Conservation (phyloP, 805 yeast species). For the Grigorovia humatica region DNA sequence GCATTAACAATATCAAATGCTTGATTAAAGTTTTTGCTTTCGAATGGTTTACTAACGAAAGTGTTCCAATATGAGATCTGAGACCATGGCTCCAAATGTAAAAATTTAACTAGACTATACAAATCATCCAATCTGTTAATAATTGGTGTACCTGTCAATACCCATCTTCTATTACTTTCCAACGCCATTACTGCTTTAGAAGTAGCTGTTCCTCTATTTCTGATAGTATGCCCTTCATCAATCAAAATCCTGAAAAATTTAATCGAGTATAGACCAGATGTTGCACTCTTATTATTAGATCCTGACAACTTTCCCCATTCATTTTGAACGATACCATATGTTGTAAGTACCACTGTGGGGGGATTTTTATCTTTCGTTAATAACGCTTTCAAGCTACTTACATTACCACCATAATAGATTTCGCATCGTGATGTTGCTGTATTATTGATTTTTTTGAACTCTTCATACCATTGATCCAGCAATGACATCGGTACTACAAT, state of each 20-base stretch:
- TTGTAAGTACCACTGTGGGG: constrained; percentile 68
- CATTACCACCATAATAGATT: constrained; percentile 67
- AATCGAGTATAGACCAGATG: constrained; percentile 56
- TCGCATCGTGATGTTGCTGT: constrained; percentile 37
- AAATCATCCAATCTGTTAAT: constrained; percentile 82
- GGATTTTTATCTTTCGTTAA: constrained; percentile 37
- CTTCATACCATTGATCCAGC: constrained; percentile 84
- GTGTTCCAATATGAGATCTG: constrained; percentile 79
- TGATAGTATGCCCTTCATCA: constrained; percentile 86
- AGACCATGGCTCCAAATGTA: constrained; percentile 83
- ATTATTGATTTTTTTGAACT: constrained; percentile 50
- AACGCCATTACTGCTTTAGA: constrained; percentile 67
- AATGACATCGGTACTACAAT: constrained; percentile 86
- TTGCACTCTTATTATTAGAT: constrained; percentile 14
- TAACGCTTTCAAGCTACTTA: constrained; percentile 38
- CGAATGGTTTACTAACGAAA: constrained; percentile 76
- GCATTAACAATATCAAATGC: constrained; percentile 81
- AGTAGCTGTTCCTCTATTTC: constrained; percentile 69
- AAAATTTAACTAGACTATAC: constrained; percentile 62
- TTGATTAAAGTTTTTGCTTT: constrained; percentile 53
- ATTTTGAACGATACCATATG: constrained; percentile 76
- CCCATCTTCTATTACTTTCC: constrained; percentile 64
- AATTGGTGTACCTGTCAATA: constrained; percentile 87
- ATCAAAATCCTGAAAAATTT: constrained; percentile 66
- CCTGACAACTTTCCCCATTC: constrained; percentile 49